Percentiles rank a stretch among this genome's conserved stretches.
These are phyloP conservation scores for Metschnikowia lachancei DNA, from an alignment of 805 yeast species.

Conservation along the genomic window DNA sequence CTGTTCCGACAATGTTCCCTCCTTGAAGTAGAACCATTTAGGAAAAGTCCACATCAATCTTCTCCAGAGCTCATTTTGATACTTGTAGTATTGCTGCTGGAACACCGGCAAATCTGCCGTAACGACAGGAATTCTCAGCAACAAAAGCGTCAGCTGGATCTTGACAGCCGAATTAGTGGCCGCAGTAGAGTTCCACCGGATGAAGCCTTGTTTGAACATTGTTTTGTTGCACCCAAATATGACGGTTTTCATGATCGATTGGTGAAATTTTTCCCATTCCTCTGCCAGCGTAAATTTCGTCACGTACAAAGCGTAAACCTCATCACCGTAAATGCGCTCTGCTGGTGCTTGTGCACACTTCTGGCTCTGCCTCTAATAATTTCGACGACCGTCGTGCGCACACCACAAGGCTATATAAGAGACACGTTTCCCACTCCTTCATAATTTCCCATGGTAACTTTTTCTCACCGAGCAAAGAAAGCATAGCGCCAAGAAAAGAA, in stretches of 20 bases:
- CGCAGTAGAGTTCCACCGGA: conserved; percentile 18
- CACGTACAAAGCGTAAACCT: conserved; percentile 9
- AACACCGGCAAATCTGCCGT: conserved; percentile 73
- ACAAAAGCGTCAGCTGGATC: conserved; percentile 46
- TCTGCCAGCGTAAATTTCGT: conserved; percentile 11
- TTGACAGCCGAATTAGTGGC: conserved; percentile 28
- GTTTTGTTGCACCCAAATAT: conserved; percentile 7
- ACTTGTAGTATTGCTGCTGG: conserved; percentile 71
- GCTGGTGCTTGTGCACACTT: background rate
- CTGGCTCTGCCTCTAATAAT: background rate
- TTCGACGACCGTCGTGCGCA: conserved; percentile 11
- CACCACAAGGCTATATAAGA: conserved; percentile 13
- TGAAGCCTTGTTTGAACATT: conserved; percentile 16
- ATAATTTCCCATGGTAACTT: background rate
- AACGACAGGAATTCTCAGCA: conserved; percentile 81
- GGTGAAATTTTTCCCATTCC: conserved; percentile 16
- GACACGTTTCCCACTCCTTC: background rate
- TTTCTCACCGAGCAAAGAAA: conserved; percentile 5
- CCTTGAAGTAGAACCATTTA: conserved; percentile 83
- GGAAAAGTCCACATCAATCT: conserved; percentile 98
- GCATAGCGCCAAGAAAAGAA: background rate
- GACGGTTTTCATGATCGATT: background rate
- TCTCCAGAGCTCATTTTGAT: conserved; percentile 82
- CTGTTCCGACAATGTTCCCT: conserved; percentile 86
- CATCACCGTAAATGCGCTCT: background rate